Conservation (phyloP, 2,329 filamentous ascomycete genomes). For the Pseudogymnoascus verrucosus region DNA sequence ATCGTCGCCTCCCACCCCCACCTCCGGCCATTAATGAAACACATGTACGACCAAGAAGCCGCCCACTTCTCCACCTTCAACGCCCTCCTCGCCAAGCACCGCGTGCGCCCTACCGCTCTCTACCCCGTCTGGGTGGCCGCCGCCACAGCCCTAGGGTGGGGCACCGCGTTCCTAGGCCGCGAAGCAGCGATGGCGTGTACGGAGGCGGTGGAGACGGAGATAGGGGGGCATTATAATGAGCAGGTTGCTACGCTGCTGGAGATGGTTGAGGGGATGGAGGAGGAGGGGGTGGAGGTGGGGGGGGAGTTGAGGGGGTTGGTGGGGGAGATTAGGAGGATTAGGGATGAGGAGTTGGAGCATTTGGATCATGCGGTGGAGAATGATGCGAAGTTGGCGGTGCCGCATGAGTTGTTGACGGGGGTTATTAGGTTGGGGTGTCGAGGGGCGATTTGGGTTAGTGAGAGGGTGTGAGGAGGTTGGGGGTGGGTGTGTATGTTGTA, state of each 20-base stretch:
- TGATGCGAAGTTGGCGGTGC: conserved; percentile 81
- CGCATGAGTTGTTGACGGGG: conserved; percentile 81
- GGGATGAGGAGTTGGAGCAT: conserved; percentile 96
- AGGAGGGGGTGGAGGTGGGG: conserved; percentile 70
- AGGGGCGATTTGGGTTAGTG: conserved; percentile 86
- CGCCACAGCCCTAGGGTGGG: conserved; percentile 78
- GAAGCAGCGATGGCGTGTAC: conserved; percentile 98
- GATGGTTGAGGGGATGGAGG: conserved; percentile 71
- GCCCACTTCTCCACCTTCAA: conserved; percentile 85
- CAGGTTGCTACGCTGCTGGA: conserved; percentile 77
- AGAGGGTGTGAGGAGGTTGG: conserved; percentile 45
- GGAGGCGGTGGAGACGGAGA: conserved; percentile 96
- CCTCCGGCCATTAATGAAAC: conserved; percentile 81
- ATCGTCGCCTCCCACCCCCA: conserved; percentile 74
- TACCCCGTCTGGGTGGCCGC: conserved; percentile 83
- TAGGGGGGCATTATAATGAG: conserved; percentile 89
- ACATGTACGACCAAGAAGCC: conserved; percentile 97
- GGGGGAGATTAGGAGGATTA: conserved; percentile 67
- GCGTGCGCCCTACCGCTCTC: conserved; percentile 84
- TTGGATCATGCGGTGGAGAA: conserved; percentile 91
- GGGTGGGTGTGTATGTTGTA: conserved; percentile 8
- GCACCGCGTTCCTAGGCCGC: conserved; percentile 77
- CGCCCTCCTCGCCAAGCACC: conserved; percentile 70
- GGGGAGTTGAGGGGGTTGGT: conserved; percentile 69
- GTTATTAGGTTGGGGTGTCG: conserved; percentile 85